phyloP scores from a whole-genome alignment of 2,329 filamentous ascomycete species.

The Dactylellina parvicollis region DNA sequence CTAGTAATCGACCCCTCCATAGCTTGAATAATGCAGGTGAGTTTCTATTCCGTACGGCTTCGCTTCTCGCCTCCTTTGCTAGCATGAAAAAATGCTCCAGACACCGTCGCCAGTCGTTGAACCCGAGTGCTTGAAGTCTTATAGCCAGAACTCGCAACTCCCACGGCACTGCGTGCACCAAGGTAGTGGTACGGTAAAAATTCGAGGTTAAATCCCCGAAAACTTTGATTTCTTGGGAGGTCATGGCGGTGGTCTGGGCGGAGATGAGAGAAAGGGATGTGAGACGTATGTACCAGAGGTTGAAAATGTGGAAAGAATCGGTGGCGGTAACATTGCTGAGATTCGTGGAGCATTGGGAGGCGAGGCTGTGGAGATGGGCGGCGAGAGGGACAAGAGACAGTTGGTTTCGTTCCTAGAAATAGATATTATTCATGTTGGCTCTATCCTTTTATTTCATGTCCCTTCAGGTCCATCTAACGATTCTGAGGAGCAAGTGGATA shows the following conservation, averaged over 20 bases:
- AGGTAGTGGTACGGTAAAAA: conserved; percentile 69
- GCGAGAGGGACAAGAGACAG: conserved; percentile 74
- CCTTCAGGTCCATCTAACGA: conserved; percentile 19
- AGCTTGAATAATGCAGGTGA: conserved; percentile 68
- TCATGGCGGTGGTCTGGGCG: conserved; percentile 61
- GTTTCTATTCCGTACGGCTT: conserved; percentile 66
- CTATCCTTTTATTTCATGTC: conserved; percentile 59
- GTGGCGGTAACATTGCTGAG: conserved; percentile 60
- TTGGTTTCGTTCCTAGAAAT: conserved; percentile 69
- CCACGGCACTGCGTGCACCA: conserved; percentile 82
- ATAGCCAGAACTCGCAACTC: conserved; percentile 83
- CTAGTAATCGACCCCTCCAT: conserved; percentile 77
- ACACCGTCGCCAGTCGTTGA: conserved; percentile 81
- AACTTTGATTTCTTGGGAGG: conserved; percentile 71
- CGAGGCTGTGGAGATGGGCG: conserved; percentile 83
- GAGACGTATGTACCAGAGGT: conserved; percentile 66
- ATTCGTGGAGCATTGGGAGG: conserved; percentile 69
- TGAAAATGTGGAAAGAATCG: conserved; percentile 60
- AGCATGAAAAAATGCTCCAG: conserved; percentile 93
- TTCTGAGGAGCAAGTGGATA: conserved; percentile 64
- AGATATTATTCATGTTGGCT: conserved; percentile 66
- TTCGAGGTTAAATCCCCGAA: conserved; percentile 70
- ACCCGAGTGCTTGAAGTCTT: conserved; percentile 83
- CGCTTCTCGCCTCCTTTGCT: conserved; percentile 76
- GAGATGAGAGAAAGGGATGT: conserved; percentile 66